Percentiles rank a stretch among this genome's conserved stretches.
Evolutionary conservation across 1,284 basidiomycete species (phyloP).

Genomic region (Gomphus sp.): DNA sequence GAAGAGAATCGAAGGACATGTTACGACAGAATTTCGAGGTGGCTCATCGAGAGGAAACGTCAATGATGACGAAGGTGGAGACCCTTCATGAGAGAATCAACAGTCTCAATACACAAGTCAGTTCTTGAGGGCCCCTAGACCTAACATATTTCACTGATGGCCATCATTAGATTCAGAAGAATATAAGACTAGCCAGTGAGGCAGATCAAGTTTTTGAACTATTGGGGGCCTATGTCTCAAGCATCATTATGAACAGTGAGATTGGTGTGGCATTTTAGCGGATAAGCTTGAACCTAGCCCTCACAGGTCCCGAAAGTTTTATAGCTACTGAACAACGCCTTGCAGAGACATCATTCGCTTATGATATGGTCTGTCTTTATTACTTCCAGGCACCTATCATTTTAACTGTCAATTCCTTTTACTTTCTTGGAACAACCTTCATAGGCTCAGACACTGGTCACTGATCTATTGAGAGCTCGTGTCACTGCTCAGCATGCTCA

Average conservation of each 20-base stretch:
- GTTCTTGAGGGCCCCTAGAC: not conserved
- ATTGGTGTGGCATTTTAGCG: not conserved
- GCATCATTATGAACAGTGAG: not conserved
- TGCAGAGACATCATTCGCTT: not conserved
- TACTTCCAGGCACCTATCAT: not conserved
- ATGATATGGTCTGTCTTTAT: not conserved
- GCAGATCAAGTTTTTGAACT: conserved; percentile 8
- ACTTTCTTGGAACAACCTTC: not conserved
- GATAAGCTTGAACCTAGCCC: too few species aligned
- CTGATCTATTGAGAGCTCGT: conserved; percentile 7
- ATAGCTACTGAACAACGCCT: not conserved
- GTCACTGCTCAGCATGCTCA: conserved; percentile 13
- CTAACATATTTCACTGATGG: not conserved
- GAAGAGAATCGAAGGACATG: not conserved
- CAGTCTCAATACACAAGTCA: conserved; percentile 1
- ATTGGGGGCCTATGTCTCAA: not conserved
- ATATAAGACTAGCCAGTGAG: not conserved
- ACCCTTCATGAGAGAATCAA: not conserved
- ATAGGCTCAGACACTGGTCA: not conserved
- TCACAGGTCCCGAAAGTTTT: not conserved
- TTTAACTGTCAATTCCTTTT: not conserved
- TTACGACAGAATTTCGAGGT: conserved; percentile 1
- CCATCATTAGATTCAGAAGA: not conserved
- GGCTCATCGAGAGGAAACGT: not conserved
- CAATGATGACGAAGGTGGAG: not conserved